phyloP scores from a whole-genome alignment of 2,329 filamentous ascomycete species.

The Blastomyces emzantsi region DNA sequence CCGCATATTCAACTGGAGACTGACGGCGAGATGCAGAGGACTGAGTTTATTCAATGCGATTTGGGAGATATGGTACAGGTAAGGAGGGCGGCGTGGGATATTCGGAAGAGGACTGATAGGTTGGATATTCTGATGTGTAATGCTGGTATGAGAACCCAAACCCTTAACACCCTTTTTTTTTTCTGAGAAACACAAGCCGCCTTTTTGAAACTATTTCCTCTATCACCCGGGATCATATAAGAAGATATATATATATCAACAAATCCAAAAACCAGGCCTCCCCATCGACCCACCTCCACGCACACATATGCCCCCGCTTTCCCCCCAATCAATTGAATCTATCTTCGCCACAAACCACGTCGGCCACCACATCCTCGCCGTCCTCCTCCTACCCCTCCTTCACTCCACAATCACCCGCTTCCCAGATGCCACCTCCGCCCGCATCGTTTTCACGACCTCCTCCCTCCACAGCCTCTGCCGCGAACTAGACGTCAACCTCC shows the following conservation, averaged over 20 bases:
- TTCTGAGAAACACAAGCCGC: not conserved
- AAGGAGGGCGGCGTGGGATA: conserved; percentile 17
- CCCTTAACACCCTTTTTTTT: not conserved
- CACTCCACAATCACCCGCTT: conserved; percentile 14
- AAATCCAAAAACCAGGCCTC: conserved; percentile 12
- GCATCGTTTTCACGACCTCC: conserved; percentile 39
- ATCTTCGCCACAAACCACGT: conserved; percentile 45
- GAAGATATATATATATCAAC: not conserved
- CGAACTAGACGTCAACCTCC: conserved; percentile 22
- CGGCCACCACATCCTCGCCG: conserved; percentile 44
- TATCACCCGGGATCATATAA: not conserved
- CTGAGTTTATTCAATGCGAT: conserved; percentile 26
- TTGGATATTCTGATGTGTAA: conserved; percentile 29
- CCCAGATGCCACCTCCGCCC: conserved; percentile 29
- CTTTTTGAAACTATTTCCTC: not conserved
- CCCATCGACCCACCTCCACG: conserved; percentile 18
- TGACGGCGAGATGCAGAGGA: conserved; percentile 17
- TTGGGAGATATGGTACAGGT: conserved; percentile 23
- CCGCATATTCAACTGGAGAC: conserved; percentile 15
- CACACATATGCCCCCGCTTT: conserved; percentile 14
- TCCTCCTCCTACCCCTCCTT: conserved; percentile 36
- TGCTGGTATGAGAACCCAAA: conserved; percentile 20
- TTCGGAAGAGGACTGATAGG: conserved; percentile 19
- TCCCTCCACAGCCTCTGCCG: conserved; percentile 24
- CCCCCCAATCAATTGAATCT: conserved; percentile 37